A percentile compares a stretch with the other conserved stretches of the same genome.
Conservation (phyloP, 169 alveolate genomes). For the Theileria orientalis region DNA sequence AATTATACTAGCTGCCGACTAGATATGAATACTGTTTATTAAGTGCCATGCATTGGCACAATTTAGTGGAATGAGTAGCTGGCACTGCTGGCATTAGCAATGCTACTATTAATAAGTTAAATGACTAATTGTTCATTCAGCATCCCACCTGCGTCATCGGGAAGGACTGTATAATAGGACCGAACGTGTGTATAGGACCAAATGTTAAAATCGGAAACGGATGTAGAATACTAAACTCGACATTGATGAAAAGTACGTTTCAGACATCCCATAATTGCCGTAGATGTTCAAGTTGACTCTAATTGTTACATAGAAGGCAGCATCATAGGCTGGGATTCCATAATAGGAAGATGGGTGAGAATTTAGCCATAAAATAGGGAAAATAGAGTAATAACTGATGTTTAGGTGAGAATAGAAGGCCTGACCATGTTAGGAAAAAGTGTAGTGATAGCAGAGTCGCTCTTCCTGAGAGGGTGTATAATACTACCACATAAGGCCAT, state of each 20-base stretch:
- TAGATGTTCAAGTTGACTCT: constrained; percentile 34
- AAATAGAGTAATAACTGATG: neutral
- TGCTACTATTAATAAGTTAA: neutral
- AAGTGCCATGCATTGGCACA: no score
- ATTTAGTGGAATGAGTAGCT: no score
- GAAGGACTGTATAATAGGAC: constrained; percentile 86
- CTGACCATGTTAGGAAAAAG: constrained; percentile 51
- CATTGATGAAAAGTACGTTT: constrained; percentile 78
- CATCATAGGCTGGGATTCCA: constrained; percentile 63
- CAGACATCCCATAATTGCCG: neutral
- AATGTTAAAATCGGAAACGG: constrained; percentile 90
- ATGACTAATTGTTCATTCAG: neutral
- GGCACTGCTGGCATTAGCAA: no score
- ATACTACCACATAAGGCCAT: constrained; percentile 64
- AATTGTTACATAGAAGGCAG: constrained; percentile 49
- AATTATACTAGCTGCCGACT: no score
- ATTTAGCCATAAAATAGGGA: neutral
- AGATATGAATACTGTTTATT: no score
- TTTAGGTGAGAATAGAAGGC: constrained; percentile 57
- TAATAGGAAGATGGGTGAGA: constrained; percentile 45
- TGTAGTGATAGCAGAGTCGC: constrained; percentile 43
- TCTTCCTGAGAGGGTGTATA: constrained; percentile 47
- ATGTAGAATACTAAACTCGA: constrained; percentile 83
- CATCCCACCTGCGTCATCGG: constrained; percentile 81
- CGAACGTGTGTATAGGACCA: constrained; percentile 90